Evolutionary conservation across 768 basidiomycete genomes (phyloP), one percentile per base, ranked within the genome.

Genomic region (Panellus pusillus): DNA sequence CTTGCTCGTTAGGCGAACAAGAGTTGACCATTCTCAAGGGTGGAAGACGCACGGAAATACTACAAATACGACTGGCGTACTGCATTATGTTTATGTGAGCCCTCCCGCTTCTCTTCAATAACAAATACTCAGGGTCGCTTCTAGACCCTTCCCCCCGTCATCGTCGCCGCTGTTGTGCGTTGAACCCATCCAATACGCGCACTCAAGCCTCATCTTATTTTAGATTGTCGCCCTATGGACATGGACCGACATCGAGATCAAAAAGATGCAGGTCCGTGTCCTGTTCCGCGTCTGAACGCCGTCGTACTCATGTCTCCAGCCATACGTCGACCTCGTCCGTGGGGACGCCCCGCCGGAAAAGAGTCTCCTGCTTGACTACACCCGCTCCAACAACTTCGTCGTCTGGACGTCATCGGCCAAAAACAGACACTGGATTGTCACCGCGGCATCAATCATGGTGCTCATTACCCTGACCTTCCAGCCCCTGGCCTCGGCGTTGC

Each of bases 231-330:
- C 75, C 0, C 53, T 80, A 48, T 83, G 80, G 80, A 66, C 78
- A 6, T 81, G 80, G 80, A 81, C 79, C 6, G 81, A 81, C 58
- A 70, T 78, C 20, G 81, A 81, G 54, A 77, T 84, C 45, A 79
- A 81, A 60, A 79, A 76, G 63, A 74, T 83, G 67, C 82, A 82
- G 71, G 79, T 76, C 45, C 27, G 65, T 13, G 3, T 18, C 8
- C 42, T 19, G n/a, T 35, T 29, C 47, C 35, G 29, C n/a, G 28
- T n/a, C 32, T 37, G 29, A 3, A 11, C 19, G 24, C 24, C 24
- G 24, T 35, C 47, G 11, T 31, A 38, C 42, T 52, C 19, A 55
- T 14, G 28, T 20, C 36, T 45, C 6, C 38, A 82, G 79, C 82
- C 82, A 7, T 83, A 82, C 61, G 75, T 83, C 19, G 80, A 82